phyloP scores from a whole-genome alignment of 2,329 filamentous ascomycete genomes.

The Alternaria triticina region DNA sequence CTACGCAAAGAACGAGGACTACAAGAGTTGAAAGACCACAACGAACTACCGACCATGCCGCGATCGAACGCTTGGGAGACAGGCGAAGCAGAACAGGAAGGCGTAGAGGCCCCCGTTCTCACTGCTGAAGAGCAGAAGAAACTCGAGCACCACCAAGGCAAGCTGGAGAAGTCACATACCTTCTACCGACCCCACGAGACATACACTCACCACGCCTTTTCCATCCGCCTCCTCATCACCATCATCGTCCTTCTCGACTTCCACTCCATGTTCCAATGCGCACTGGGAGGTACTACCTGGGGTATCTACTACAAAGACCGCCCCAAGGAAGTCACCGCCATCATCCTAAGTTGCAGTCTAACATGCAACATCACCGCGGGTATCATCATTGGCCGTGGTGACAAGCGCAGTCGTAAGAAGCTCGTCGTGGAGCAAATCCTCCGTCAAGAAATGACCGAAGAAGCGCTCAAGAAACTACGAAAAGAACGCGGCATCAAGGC shows the following conservation, averaged over 20 bases:
- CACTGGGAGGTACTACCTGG: conserved; percentile 80
- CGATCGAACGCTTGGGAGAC: conserved; percentile 52
- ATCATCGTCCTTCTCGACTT: conserved; percentile 78
- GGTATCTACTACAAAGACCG: conserved; percentile 74
- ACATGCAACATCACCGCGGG: conserved; percentile 79
- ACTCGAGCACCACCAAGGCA: conserved; percentile 77
- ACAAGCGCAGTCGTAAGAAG: conserved; percentile 80
- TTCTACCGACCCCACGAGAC: conserved; percentile 92
- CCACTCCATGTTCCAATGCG: conserved; percentile 80
- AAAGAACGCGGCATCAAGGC: conserved; percentile 50
- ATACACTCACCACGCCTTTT: conserved; percentile 80
- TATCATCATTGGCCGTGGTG: conserved; percentile 76
- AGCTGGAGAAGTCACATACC: conserved; percentile 80
- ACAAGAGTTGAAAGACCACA: conserved; percentile 69
- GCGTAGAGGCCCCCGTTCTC: conserved; percentile 64
- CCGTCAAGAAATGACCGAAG: conserved; percentile 74
- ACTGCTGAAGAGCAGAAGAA: conserved; percentile 68
- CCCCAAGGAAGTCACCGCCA: conserved; percentile 76
- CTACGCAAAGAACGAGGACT: conserved; percentile 66
- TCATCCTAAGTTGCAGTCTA: conserved; percentile 80
- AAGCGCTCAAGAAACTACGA: conserved; percentile 64
- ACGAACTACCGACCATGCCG: conserved; percentile 65
- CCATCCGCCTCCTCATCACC: conserved; percentile 73
- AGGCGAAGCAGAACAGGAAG: conserved; percentile 30
- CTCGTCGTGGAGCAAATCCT: conserved; percentile 79